Percentiles rank a stretch among this genome's conserved stretches.
Evolutionary conservation across 805 yeast genomes (phyloP).

Genomic region (Komagataella pastoris): DNA sequence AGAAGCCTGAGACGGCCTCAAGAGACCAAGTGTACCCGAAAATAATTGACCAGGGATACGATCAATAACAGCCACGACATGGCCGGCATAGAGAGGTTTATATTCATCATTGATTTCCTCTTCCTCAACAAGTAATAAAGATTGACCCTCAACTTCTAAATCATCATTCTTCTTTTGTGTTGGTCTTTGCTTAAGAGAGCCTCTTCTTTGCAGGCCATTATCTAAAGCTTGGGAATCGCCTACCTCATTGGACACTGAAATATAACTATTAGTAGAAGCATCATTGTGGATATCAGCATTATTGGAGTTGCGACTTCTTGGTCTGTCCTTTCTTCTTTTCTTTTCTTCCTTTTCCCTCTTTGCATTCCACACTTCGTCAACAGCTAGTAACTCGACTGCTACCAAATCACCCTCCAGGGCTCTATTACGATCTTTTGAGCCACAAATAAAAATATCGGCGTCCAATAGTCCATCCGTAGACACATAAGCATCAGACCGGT

Average conservation of each 20-base stretch:
- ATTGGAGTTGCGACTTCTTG: constrained; percentile 10
- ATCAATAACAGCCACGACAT: constrained; percentile 95
- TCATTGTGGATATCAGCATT: constrained; percentile 66
- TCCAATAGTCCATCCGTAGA: constrained; percentile 91
- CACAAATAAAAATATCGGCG: constrained; percentile 95
- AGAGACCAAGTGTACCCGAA: constrained; percentile 84
- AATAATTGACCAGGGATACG: constrained; percentile 95
- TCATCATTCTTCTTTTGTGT: constrained; percentile 96
- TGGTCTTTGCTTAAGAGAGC: constrained; percentile 89
- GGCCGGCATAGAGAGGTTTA: constrained; percentile 94
- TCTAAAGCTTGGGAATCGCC: constrained; percentile 8
- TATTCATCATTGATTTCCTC: constrained; percentile 89
- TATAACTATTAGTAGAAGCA: constrained; percentile 41
- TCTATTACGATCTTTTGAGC: constrained; percentile 95
- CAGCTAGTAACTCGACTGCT: constrained; percentile 87
- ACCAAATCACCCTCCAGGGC: constrained; percentile 95
- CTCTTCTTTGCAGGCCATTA: constrained; percentile 52
- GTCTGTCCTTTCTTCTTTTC: constrained; percentile 66
- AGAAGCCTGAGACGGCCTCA: constrained; percentile 91
- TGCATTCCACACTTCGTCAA: constrained; percentile 96
- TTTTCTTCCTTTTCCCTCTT: constrained; percentile 96
- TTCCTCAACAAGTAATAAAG: constrained; percentile 81
- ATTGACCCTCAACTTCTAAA: constrained; percentile 97
- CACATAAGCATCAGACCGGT: constrained; percentile 97
- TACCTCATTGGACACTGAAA: constrained; percentile 17